A percentile compares a stretch with the other conserved stretches of the same genome.
These are phyloP conservation scores for Purpureocillium takamizusanense DNA, from an alignment of 2,329 filamentous ascomycete species.

Conservation along the genomic window DNA sequence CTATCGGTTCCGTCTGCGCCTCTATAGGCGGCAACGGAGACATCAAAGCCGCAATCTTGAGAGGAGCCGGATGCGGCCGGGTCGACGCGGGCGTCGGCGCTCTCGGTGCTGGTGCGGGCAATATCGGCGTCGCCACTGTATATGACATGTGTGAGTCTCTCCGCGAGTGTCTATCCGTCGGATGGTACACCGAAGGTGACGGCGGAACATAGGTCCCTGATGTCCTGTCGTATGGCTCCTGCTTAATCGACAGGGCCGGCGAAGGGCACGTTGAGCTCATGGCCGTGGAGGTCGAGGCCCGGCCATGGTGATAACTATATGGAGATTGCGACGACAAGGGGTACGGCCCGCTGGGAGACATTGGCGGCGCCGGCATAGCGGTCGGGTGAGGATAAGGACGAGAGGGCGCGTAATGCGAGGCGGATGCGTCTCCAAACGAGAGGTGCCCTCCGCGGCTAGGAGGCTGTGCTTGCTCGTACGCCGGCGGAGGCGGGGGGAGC, in stretches of 20 bases:
- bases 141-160: conserved; percentile 21
- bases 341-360: conserved; percentile 23
- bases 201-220: conserved; percentile 28
- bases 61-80: conserved; percentile 17
- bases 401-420: conserved; percentile 23
- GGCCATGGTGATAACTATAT: conserved; percentile 18
- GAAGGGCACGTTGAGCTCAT: conserved; percentile 19
- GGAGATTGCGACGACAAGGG: conserved; percentile 28
- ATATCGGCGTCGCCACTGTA: conserved; percentile 13
- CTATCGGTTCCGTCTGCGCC: conserved; percentile 20
- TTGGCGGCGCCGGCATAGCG: conserved; percentile 22
- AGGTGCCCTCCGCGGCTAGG: conserved; percentile 18
- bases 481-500: conserved; percentile 24
- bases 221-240: conserved; percentile 26
- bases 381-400: conserved; percentile 28
- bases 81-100: too few species aligned
- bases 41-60: conserved; percentile 26
- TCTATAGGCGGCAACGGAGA: conserved; percentile 25
- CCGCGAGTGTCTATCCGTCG: conserved; percentile 17
- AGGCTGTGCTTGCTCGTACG: conserved; percentile 19
- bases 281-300: conserved; percentile 15
- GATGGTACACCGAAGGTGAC: conserved; percentile 23
- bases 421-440: conserved; percentile 22
- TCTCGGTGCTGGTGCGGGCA: conserved; percentile 16
- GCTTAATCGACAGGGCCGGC: conserved; percentile 18